Evolutionary conservation across 164 flowering plant genomes (phyloP), one percentile per base, ranked within the genome.

Genomic region (Vitis amurensis): DNA sequence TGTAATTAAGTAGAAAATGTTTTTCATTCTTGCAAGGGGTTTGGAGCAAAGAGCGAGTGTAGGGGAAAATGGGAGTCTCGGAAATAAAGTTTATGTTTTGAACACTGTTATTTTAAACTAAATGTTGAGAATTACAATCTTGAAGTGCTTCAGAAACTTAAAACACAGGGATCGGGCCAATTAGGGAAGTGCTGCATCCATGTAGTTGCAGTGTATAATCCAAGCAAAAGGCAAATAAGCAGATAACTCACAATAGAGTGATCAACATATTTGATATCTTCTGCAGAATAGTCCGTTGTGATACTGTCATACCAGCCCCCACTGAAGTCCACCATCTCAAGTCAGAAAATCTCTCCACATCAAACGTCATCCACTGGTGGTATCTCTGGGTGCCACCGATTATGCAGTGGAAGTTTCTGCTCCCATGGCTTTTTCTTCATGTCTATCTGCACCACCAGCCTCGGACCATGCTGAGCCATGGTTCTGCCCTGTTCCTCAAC

Each of bases 311-410:
- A 23, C 23, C 23, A 23, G 8, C 91, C 89, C 0, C 92, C 88
- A 67, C 76, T 55, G 97, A 90, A 71, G 91, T 88, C 89, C 69
- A 88, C 74, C 91, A 89, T 90, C 79, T 90, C 94, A 11, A 90
- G 79, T 77, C 91, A 73, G 51, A 88, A 88, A 69, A 86, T 55
- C 76, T 88, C 88, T 31, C 85, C 88, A 2, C 29, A 77, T 11
- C 12, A 83, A 19, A 79, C 70, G 63, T 88, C 78, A 61, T 94
- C 90, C 59, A 91, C 94, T 2, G 89, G 71, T 0, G 94, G 96
- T 49, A 90, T 88, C 8, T 81, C 19, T 4, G 97, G 99, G 77
- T 92, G 96, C 96, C 97, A 92, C 14, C 98, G 88, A 78, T 94
- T 94, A 75, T 94, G 97, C 16, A 89, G 93, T 9, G 96, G 88